Evolutionary conservation across 352 stramenopile genomes (phyloP).

Genomic region (Phytophthora colocasiae): DNA sequence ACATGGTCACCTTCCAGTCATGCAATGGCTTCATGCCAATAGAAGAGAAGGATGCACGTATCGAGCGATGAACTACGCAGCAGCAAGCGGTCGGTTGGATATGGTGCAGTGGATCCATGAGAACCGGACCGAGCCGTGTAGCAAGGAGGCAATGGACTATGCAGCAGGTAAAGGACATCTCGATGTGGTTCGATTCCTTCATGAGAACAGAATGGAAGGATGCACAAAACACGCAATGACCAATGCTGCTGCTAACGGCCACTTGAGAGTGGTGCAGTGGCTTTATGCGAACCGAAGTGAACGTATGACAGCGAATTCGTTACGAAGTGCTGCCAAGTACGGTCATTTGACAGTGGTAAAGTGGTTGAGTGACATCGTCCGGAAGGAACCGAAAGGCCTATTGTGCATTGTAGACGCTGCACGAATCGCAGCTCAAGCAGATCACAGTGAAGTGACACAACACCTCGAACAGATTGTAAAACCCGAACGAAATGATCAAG

Average conservation of each 20-base stretch:
- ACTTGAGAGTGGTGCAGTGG: slow-evolving; percentile 27
- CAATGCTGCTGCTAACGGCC: slow-evolving; percentile 20
- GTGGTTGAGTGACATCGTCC: slow-evolving; percentile 14
- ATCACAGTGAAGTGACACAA: slow-evolving; percentile 5
- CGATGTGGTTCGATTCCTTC: slow-evolving; percentile 19
- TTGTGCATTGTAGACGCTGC: slow-evolving; percentile 12
- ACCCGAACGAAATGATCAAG: no score
- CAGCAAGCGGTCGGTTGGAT: slow-evolving; percentile 19
- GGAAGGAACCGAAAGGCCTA: slow-evolving; percentile 13
- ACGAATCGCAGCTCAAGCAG: slow-evolving; percentile 13
- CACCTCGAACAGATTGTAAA: slow-evolving; percentile 14
- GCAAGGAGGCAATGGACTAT: slow-evolving; percentile 25
- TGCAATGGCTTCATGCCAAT: slow-evolving; percentile 28
- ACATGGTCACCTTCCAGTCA: slow-evolving; percentile 21
- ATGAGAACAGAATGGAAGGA: slow-evolving; percentile 23
- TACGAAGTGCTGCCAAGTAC: slow-evolving; percentile 23
- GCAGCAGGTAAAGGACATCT: slow-evolving; percentile 23
- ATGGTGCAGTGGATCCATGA: slow-evolving; percentile 22
- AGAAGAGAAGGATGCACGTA: slow-evolving; percentile 25
- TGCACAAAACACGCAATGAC: slow-evolving; percentile 24
- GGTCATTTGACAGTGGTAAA: slow-evolving; percentile 17
- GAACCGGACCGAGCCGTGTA: slow-evolving; percentile 16
- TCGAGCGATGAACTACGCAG: slow-evolving; percentile 22
- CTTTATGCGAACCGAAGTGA: slow-evolving; percentile 22
- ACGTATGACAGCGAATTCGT: slow-evolving; percentile 6